phyloP scores from a whole-genome alignment of 345 rosid species.

The Aurinia saxatilis region DNA sequence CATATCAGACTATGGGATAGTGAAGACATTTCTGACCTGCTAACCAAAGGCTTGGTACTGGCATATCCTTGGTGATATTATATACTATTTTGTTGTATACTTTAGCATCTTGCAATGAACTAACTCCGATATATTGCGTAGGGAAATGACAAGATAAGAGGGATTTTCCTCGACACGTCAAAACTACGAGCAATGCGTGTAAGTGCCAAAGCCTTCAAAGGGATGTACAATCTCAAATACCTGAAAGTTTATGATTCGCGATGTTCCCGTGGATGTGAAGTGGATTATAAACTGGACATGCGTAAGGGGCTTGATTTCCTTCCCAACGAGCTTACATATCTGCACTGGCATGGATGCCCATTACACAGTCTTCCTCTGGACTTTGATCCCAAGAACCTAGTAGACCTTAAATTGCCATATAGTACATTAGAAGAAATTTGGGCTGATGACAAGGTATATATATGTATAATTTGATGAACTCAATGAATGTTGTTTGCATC shows the following conservation, averaged over 20 bases:
- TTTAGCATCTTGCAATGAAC: not conserved
- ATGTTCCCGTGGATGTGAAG: conserved; percentile 11
- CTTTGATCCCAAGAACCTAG: conserved; percentile 23
- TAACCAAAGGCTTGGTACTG: conserved; percentile 18
- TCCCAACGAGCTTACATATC: conserved; percentile 24
- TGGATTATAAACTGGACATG: not conserved
- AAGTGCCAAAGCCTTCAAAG: conserved; percentile 16
- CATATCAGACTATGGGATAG: conserved; percentile 26
- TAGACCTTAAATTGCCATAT: conserved; percentile 16
- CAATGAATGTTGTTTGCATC: not conserved
- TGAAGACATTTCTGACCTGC: conserved; percentile 12
- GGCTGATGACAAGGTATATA: conserved; percentile 22
- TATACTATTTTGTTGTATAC: not conserved
- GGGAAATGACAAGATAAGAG: conserved; percentile 29
- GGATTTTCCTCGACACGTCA: conserved; percentile 25
- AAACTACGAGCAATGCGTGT: conserved; percentile 13
- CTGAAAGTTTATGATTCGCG: conserved; percentile 27
- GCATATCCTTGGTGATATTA: not conserved
- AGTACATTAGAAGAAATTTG: conserved; percentile 28
- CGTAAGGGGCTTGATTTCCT: conserved; percentile 21
- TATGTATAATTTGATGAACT: not conserved
- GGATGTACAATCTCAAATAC: conserved; percentile 29
- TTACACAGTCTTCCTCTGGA: conserved; percentile 17
- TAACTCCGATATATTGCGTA: not conserved
- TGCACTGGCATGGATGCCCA: conserved; percentile 31